Evolutionary conservation across 192 early-diverging fungal genomes (phyloP).

Genomic region (Glomus cerebriforme): DNA sequence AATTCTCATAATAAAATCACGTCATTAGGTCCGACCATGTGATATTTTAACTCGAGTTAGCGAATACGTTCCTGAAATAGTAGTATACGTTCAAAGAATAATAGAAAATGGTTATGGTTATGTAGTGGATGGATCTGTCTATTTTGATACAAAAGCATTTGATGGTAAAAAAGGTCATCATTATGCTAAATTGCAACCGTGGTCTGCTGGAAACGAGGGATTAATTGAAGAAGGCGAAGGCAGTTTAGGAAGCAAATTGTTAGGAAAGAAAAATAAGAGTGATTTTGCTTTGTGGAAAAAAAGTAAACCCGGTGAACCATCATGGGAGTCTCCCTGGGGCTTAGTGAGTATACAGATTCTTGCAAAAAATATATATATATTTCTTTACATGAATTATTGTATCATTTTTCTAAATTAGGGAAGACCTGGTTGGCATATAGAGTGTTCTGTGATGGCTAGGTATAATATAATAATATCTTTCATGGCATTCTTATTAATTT

Average conservation of each 20-base stretch:
- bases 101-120: constrained; percentile 96
- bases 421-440: constrained; percentile 99
- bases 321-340: constrained; percentile 93
- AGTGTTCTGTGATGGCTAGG: constrained; percentile 97
- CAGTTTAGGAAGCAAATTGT: constrained; percentile 64
- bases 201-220: constrained; percentile 76
- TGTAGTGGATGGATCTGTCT: constrained; percentile 87
- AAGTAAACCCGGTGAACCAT: constrained; percentile 91
- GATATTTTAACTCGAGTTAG: constrained; percentile 92
- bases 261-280: constrained; percentile 67
- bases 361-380: background rate
- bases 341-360: constrained; percentile 28
- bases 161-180: constrained; percentile 79
- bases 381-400: background rate
- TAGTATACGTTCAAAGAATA: constrained; percentile 86
- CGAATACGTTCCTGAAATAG: constrained; percentile 96
- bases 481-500: background rate
- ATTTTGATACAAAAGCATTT: constrained; percentile 89
- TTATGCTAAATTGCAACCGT: constrained; percentile 94
- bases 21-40: constrained; percentile 66
- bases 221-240: constrained; percentile 94
- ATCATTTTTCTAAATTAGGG: constrained; percentile 46
- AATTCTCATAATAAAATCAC: background rate
- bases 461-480: constrained; percentile 1
- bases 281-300: constrained; percentile 99